Base-by-base conservation (phyloP, 805 yeast genomes). In the Naumovozyma castellii region DNA sequence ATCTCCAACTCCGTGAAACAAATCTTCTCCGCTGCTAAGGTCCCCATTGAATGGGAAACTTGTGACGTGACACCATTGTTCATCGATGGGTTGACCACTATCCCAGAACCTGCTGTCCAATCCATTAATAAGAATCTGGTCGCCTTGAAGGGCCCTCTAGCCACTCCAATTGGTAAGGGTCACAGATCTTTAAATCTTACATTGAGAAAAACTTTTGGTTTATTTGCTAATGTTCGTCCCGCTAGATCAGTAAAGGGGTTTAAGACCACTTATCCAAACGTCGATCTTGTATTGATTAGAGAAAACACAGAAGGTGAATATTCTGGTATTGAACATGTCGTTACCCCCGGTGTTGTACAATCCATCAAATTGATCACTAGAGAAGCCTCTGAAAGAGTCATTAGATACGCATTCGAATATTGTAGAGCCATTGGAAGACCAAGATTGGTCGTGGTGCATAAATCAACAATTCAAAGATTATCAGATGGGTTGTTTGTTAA, bases 241-340 rank as follows among this genome's bases (percentile, higher is more conserved):
- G 92, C 97, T 66, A 84, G 84, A 69, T 83, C 94, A 44, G 77
- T 92, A 52, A 83, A 76, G 47, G 98, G 98, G 61, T 88, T 76
- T 78, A 75, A 87, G 67, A 92, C 97, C 45, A 94, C 70, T 22
- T 68, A 68, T 49, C 72, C 71, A 51, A 75, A 84, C 64, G 97
- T 92, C 49, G 94, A 92, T 69, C 82, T 95, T 48, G 96, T 90
- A 29, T 73, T 92, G 57, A 88, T 92, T 66, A 87, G 98, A 77
- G 98, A 92, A 73, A 92, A 92, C 79, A 90, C 98, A 50, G 97
- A 92, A 69, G 98, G 98, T 74, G 98, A 90, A 71, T 90, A 90
- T 73, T 88, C 97, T 25, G 98, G 98, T 71, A 88, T 92, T 56
- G 98, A 92, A 75, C 98, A 92, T 73, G 83, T 86, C 49, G 87